phyloP scores from a whole-genome alignment of 305 asterid genomes.

The Rubia balearica region DNA sequence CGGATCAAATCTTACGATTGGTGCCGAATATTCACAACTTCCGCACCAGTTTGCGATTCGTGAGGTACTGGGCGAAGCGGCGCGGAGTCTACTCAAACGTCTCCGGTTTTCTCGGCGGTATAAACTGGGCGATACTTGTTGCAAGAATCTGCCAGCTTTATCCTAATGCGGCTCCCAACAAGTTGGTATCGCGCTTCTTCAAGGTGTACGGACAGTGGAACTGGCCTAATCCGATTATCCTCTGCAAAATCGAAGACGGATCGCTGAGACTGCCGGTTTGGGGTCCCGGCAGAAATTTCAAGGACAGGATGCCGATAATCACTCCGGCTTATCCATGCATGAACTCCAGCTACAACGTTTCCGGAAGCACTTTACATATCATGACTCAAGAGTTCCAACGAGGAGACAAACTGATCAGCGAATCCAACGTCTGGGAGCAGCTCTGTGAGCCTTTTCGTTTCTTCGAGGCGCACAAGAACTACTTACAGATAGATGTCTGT shows the following conservation, averaged over 20 bases:
- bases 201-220: slow-evolving; percentile 84
- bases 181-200: slow-evolving; percentile 89
- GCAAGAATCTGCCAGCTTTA: slow-evolving; percentile 95
- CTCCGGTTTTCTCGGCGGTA: slow-evolving; percentile 87
- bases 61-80: slow-evolving; percentile 85
- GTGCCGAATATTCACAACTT: slow-evolving; percentile 93
- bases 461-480: slow-evolving; percentile 25
- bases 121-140: slow-evolving; percentile 95
- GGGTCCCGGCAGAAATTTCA: slow-evolving; percentile 80
- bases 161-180: slow-evolving; percentile 90
- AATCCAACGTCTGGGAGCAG: slow-evolving; percentile 24
- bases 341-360: slow-evolving; percentile 97
- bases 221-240: slow-evolving; percentile 97
- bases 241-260: slow-evolving; percentile 78
- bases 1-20: slow-evolving; percentile 70
- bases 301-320: slow-evolving; percentile 93
- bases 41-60: slow-evolving; percentile 74
- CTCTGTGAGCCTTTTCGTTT: slow-evolving; percentile 21
- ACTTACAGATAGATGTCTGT: slow-evolving; percentile 22
- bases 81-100: slow-evolving; percentile 97
- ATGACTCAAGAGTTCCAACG: slow-evolving; percentile 78
- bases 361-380: slow-evolving; percentile 80
- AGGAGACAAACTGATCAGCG: slow-evolving; percentile 73
- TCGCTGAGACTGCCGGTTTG: slow-evolving; percentile 70
- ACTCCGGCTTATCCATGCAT: slow-evolving; percentile 97